phyloP scores from a whole-genome alignment of 2,329 filamentous ascomycete genomes.

The Huntiella bhutanensis region DNA sequence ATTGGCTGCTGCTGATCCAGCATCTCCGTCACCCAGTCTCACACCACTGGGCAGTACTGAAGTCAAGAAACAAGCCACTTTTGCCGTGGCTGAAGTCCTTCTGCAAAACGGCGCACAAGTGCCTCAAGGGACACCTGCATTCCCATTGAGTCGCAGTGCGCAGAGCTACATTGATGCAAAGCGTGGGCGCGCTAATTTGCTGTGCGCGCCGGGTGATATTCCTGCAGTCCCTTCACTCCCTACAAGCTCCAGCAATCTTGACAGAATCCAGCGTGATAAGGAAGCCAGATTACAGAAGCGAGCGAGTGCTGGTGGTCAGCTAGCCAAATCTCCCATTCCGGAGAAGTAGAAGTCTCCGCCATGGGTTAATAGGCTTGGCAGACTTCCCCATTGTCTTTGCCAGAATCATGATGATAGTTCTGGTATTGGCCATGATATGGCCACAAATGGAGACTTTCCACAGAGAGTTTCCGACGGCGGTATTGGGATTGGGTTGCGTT shows the following conservation, averaged over 20 bases:
- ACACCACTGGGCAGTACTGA: conserved; percentile 20
- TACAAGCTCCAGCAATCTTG: conserved; percentile 23
- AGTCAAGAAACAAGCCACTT: conserved; percentile 42
- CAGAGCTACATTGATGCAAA: conserved; percentile 74
- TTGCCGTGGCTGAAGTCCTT: conserved; percentile 77
- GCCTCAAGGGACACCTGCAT: conserved; percentile 53
- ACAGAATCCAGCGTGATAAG: conserved; percentile 35
- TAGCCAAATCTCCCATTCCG: conserved; percentile 46
- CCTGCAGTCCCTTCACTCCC: conserved; percentile 31
- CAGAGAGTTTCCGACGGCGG: too few relatives aligned
- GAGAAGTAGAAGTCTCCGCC: conserved; percentile 32
- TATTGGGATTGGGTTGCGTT: too few relatives aligned
- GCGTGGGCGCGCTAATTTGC: conserved; percentile 27
- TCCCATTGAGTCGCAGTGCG: conserved; percentile 65
- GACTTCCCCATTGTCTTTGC: conserved; percentile 7
- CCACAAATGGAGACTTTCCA: too few relatives aligned
- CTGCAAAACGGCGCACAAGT: conserved; percentile 89
- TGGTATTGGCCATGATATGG: too few relatives aligned
- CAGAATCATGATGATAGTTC: not conserved
- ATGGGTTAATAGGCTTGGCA: conserved; percentile 13
- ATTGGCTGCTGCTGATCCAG: conserved; percentile 79
- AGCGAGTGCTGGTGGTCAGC: conserved; percentile 55
- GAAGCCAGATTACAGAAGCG: conserved; percentile 58
- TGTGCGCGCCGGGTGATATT: conserved; percentile 33
- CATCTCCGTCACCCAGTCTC: conserved; percentile 42